These are phyloP conservation scores for Aspergillus conjunctus DNA, from an alignment of 495 filamentous ascomycete species.

Conservation along the genomic window DNA sequence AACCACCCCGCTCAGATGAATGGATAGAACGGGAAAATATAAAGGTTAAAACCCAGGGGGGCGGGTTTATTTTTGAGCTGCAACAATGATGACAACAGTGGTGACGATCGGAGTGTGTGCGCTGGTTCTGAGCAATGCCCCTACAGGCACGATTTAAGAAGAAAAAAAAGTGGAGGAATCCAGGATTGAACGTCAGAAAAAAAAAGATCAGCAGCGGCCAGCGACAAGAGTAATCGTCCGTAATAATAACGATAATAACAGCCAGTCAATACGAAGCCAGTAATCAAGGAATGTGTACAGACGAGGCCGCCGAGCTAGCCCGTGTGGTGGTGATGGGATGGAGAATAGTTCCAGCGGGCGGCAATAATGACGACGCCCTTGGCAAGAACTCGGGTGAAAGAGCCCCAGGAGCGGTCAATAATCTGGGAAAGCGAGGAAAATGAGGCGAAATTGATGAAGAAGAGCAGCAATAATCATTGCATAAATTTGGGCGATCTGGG, in stretches of 20 bases:
- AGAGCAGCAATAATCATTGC: not conserved
- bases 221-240: not conserved
- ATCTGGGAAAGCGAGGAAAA: not conserved
- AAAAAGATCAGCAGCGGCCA: not conserved
- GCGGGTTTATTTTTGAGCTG: conserved; percentile 6
- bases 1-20: conserved; percentile 10
- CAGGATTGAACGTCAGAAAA: not conserved
- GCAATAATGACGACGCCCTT: conserved; percentile 5
- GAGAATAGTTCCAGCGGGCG: conserved; percentile 5
- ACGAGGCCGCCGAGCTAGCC: not conserved
- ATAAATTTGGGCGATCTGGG: not conserved
- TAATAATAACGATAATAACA: not conserved
- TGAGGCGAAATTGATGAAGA: not conserved
- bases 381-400: not conserved
- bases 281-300: not conserved
- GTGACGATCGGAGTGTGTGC: conserved; percentile 8
- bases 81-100: conserved; percentile 18
- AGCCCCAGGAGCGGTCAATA: not conserved
- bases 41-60: not conserved
- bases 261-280: not conserved
- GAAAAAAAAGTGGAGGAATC: conserved; percentile 1
- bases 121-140: not conserved
- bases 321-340: conserved; percentile 4
- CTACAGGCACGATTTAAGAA: conserved; percentile 6
- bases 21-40: not conserved